Base-by-base conservation (phyloP, 495 filamentous ascomycete genomes). In the Aspergillus ellipticus region DNA sequence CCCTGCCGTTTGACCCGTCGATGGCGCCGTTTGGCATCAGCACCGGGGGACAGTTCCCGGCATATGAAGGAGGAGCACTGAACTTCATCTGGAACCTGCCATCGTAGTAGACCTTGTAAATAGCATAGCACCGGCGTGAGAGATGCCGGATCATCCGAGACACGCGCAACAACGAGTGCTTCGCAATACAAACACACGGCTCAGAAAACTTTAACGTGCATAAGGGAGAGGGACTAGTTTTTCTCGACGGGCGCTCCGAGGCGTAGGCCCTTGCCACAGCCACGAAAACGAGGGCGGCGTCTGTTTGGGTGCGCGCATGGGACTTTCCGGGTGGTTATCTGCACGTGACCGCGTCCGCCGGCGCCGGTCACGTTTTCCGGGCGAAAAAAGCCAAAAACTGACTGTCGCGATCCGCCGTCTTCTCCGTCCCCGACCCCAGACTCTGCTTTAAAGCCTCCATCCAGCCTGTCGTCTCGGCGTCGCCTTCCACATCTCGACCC, bases 31-130 rank as follows among this genome's bases (percentile, higher is more conserved):
- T 81, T 56, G 76, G 76, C 1, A 71, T 76, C 41, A 73, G 67
- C 45, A 67, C 53, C 46, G 70, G 70, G 17, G 72, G 71, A 8
- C 72, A 75, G 41, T 79, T 80, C 51, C 74, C 77, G 22, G 76
- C 76, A 19, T 75, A 74, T 61, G 78, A 80, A 57, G 77, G 77
- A 10, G 76, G 77, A 4, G 73, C 68, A 3, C 62, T 79, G 46
- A 72, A 78, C 61, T 81, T 81, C 45, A 75, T 81, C 17, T 81
- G 76, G 76, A 79, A 79, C 59, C 54, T 78, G 51, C 75, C 75
- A 46, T 67, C 70, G 4, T 75, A 62, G 70, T 19, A 19, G 20
- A 1, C n/a, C 16, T 6, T 16, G 13, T 48, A 28, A n/a, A 45
- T 20, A 39, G 5, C 35, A 39, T n/a, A n/a, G n/a, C 35, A 39